Evolutionary conservation across 345 rosid genomes (phyloP).

Genomic region (Clarkia xantiana): DNA sequence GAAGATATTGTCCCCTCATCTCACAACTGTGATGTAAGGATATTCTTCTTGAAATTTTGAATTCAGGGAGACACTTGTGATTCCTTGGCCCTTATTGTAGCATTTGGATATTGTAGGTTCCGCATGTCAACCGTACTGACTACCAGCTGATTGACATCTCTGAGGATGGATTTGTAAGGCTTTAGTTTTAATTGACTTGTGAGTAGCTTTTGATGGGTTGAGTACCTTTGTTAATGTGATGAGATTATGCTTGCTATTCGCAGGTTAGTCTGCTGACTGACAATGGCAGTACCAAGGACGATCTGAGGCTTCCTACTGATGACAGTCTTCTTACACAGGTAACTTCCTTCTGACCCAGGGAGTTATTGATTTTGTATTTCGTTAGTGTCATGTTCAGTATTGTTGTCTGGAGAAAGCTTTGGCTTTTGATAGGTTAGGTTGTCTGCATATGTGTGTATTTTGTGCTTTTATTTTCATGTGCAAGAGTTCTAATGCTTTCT

Average conservation of each 20-base stretch:
- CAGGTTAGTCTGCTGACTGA: constrained; percentile 68
- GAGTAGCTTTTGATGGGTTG: background rate
- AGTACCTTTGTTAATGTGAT: background rate
- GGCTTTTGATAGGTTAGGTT: too few species aligned
- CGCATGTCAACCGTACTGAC: constrained; percentile 59
- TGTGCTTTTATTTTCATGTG: background rate
- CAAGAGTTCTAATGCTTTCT: too few species aligned
- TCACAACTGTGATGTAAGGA: constrained; percentile 4
- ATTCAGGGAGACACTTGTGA: too few species aligned
- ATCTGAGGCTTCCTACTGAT: constrained; percentile 63
- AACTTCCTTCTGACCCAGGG: background rate
- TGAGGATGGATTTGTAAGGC: constrained; percentile 68
- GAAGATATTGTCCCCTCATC: constrained; percentile 6
- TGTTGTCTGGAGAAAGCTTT: too few species aligned
- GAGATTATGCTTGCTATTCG: background rate
- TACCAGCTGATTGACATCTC: constrained; percentile 74
- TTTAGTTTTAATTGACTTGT: background rate
- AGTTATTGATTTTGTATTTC: too few species aligned
- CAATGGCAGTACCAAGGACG: constrained; percentile 61
- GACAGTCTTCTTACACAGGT: constrained; percentile 49
- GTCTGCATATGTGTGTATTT: background rate
- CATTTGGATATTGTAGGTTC: constrained; percentile 26
- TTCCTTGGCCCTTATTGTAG: background rate
- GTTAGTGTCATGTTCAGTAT: too few species aligned
- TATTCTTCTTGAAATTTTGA: background rate